These are phyloP conservation scores for Takashimella tepidaria DNA, from an alignment of 1,284 basidiomycete species.

Conservation along the genomic window DNA sequence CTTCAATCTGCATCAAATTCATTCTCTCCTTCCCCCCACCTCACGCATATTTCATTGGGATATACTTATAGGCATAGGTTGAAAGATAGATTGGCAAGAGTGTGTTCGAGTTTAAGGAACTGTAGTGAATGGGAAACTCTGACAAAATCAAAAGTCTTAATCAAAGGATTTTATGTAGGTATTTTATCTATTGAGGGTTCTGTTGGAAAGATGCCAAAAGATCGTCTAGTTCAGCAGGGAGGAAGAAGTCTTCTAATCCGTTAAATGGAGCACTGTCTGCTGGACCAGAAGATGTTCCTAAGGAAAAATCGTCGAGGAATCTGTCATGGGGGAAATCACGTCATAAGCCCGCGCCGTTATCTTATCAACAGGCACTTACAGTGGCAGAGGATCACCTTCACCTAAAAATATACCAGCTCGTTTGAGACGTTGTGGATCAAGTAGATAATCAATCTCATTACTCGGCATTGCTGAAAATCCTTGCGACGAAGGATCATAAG, in stretches of 20 bases:
- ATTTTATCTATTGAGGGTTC: background rate
- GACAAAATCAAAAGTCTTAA: no score
- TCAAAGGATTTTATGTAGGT: background rate
- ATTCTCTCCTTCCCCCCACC: no score
- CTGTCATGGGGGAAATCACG: background rate
- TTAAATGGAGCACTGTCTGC: conserved; percentile 17
- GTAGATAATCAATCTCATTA: conserved; percentile 18
- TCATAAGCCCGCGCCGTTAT: background rate
- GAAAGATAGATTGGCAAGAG: no score
- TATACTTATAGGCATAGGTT: no score
- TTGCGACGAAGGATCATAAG: background rate
- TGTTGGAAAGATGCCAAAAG: conserved; percentile 1
- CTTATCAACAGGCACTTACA: conserved; percentile 11
- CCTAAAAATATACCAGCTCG: conserved; percentile 17
- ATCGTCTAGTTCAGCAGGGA: conserved; percentile 19
- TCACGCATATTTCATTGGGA: no score
- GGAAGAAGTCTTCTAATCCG: conserved; percentile 28
- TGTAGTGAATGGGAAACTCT: no score
- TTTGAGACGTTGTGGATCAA: conserved; percentile 15
- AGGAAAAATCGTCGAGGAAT: conserved; percentile 21
- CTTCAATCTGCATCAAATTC: no score
- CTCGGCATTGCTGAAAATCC: background rate
- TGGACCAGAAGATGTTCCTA: conserved; percentile 11
- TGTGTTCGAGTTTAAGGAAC: no score
- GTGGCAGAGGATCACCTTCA: conserved; percentile 21